These are phyloP conservation scores for Echium plantagineum DNA, from an alignment of 257 asterid genomes.

Conservation along the genomic window DNA sequence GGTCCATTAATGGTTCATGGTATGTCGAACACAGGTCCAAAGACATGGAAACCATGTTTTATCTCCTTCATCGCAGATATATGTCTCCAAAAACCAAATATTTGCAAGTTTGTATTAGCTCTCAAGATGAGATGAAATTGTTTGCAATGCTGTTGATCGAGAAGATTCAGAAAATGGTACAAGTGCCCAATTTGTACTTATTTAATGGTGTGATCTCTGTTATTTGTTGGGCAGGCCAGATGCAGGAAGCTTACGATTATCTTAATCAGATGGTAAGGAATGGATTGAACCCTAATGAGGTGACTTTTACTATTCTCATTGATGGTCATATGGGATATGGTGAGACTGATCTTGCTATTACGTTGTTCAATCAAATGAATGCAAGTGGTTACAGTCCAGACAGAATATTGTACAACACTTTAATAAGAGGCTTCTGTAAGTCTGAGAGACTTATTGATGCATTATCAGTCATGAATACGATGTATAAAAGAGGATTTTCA, in stretches of 20 bases:
- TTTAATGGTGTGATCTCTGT: constrained; percentile 37
- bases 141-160: constrained; percentile 25
- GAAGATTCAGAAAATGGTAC: constrained; percentile 10
- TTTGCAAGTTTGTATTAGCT: constrained; percentile 15
- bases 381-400: constrained; percentile 34
- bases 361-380: constrained; percentile 44
- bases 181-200: constrained; percentile 38
- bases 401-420: constrained; percentile 28
- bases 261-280: constrained; percentile 30
- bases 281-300: constrained; percentile 44
- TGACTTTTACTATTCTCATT: constrained; percentile 47
- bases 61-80: constrained; percentile 23
- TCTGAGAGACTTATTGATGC: constrained; percentile 41
- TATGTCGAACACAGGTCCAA: constrained; percentile 16
- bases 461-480: constrained; percentile 27
- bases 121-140: constrained; percentile 26
- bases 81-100: constrained; percentile 11
- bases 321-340: constrained; percentile 38
- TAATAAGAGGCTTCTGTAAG: constrained; percentile 39
- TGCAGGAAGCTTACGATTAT: constrained; percentile 41
- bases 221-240: constrained; percentile 31
- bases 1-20: constrained; percentile 20
- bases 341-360: constrained; percentile 34
- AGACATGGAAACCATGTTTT: constrained; percentile 29
- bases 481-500: constrained; percentile 45